Conservation (phyloP, 208 protist species). For the Balamuthia mandrillaris region DNA sequence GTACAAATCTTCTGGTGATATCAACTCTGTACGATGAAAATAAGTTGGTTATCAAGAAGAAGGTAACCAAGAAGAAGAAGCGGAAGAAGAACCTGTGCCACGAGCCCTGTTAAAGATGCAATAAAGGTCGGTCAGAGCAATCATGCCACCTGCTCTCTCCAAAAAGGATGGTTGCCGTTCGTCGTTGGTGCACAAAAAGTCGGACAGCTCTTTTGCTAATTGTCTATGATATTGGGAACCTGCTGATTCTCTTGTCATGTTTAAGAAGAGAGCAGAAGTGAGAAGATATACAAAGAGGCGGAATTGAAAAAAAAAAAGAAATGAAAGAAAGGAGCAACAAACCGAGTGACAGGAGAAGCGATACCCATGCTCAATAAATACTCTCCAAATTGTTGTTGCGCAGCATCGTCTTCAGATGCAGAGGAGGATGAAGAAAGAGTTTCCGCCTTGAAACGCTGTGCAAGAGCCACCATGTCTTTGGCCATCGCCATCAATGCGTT, state of each 20-base stretch:
- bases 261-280: no score
- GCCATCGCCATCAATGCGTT: conserved; percentile 54
- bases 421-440: no score
- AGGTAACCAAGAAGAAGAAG: background rate
- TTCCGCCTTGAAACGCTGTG: background rate
- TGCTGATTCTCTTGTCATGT: conserved; percentile 54
- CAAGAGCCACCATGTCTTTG: conserved; percentile 50
- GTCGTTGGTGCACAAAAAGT: conserved; percentile 48
- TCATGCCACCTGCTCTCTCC: conserved; percentile 35
- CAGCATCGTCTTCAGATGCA: background rate
- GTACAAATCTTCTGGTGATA: conserved; percentile 60
- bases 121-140: conserved; percentile 53
- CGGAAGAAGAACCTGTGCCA: conserved; percentile 38
- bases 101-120: conserved; percentile 59
- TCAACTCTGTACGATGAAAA: conserved; percentile 39
- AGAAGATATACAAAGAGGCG: background rate
- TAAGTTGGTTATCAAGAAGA: background rate
- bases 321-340: background rate
- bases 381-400: background rate
- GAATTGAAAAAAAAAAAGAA: background rate
- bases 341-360: conserved; percentile 57
- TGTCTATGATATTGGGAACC: conserved; percentile 47
- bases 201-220: conserved; percentile 49
- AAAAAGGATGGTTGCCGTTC: conserved; percentile 17
- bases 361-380: conserved; percentile 54